Percentiles rank a stretch among this genome's conserved stretches.
These are phyloP conservation scores for Penicillium dipodomyicola DNA, from an alignment of 495 filamentous ascomycete genomes.

Conservation along the genomic window DNA sequence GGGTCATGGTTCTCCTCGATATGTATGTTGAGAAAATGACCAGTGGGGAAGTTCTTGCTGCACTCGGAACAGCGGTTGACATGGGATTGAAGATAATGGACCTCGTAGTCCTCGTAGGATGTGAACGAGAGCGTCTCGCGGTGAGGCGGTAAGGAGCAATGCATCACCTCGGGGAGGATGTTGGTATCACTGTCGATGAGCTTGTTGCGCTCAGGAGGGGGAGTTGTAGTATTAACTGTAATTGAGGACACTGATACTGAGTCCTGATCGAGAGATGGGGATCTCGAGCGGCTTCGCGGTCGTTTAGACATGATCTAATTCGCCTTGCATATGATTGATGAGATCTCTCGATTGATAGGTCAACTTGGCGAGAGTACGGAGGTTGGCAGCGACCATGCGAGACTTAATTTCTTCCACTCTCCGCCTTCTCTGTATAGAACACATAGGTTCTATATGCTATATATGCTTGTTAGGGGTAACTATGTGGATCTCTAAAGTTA, in stretches of 20 bases:
- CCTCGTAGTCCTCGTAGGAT: constrained; percentile 79
- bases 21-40: constrained; percentile 73
- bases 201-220: constrained; percentile 27
- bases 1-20: constrained; percentile 92
- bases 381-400: not conserved
- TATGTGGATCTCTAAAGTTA: not conserved
- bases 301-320: constrained; percentile 55
- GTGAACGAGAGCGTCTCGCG: constrained; percentile 63
- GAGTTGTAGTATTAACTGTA: constrained; percentile 19
- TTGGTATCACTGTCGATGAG: constrained; percentile 25
- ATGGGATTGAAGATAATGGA: constrained; percentile 79
- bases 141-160: constrained; percentile 79
- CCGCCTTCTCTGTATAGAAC: not conserved
- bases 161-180: constrained; percentile 51
- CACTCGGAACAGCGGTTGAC: constrained; percentile 83
- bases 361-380: constrained; percentile 18
- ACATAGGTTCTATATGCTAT: not conserved
- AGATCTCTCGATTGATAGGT: constrained; percentile 9
- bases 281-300: constrained; percentile 50
- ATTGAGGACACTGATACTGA: constrained; percentile 27
- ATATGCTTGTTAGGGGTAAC: no score
- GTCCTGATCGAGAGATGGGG: constrained; percentile 23
- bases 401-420: not conserved
- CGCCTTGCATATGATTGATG: constrained; percentile 18
- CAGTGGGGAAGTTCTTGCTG: constrained; percentile 71